Percentiles rank a stretch among this genome's conserved stretches.
Conservation (phyloP, 2,329 filamentous ascomycete genomes). For the Botryotinia convoluta region DNA sequence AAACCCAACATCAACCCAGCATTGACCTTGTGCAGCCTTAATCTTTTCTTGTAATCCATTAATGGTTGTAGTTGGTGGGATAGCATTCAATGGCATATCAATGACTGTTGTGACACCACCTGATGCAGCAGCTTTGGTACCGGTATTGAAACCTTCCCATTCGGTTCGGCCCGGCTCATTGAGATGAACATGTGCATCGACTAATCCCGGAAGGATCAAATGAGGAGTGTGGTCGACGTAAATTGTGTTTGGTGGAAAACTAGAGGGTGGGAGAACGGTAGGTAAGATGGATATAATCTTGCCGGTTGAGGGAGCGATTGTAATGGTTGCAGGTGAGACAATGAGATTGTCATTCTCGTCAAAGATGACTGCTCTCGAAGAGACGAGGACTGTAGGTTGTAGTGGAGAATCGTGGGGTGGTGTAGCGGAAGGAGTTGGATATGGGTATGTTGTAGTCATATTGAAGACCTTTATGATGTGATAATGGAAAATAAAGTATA, state of each 20-base stretch:
- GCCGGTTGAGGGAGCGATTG: conserved; percentile 73
- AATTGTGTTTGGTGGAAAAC: conserved; percentile 68
- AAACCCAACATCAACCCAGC: conserved; percentile 99
- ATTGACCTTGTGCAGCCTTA: conserved; percentile 77
- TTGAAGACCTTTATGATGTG: conserved; percentile 10
- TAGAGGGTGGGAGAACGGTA: conserved; percentile 67
- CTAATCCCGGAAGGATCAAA: conserved; percentile 83
- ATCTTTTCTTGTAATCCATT: conserved; percentile 81
- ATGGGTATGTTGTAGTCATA: conserved; percentile 30
- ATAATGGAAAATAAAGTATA: neutral
- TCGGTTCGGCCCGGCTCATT: conserved; percentile 96
- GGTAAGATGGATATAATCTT: conserved; percentile 79
- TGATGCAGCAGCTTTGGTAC: conserved; percentile 88
- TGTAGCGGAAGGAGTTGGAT: conserved; percentile 36
- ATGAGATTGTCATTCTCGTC: conserved; percentile 59
- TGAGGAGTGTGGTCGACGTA: conserved; percentile 85
- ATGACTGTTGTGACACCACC: conserved; percentile 95
- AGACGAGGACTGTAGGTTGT: conserved; percentile 73
- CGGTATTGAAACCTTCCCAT: conserved; percentile 98
- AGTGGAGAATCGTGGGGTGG: conserved; percentile 36
- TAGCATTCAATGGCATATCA: conserved; percentile 97
- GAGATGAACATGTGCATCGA: conserved; percentile 95
- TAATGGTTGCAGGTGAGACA: conserved; percentile 78
- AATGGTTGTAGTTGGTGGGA: conserved; percentile 92
- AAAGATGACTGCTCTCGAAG: conserved; percentile 77